Conservation (phyloP, 768 basidiomycete species). For the Macrocybe gigantea region DNA sequence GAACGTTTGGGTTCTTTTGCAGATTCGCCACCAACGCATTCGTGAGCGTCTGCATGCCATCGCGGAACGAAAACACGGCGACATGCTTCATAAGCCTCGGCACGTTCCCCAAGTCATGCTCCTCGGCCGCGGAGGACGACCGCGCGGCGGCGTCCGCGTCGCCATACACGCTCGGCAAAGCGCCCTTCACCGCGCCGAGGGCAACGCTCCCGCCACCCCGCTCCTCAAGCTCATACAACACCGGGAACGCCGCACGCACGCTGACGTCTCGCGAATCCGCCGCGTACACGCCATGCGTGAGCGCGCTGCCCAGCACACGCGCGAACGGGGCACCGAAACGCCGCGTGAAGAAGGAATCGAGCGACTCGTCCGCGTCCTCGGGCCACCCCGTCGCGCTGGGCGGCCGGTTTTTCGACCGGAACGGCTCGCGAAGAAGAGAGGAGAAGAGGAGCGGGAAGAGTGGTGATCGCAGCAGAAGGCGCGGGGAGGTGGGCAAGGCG, state of each 20-base stretch:
- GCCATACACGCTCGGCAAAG: slow-evolving; percentile 20
- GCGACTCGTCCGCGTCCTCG: slow-evolving; percentile 58
- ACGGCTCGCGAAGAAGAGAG: slow-evolving; percentile 53
- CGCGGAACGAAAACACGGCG: slow-evolving; percentile 76
- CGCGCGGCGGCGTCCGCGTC: slow-evolving; percentile 5
- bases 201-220: slow-evolving; percentile 60
- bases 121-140: too few relatives aligned
- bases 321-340: slow-evolving; percentile 74
- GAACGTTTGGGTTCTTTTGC: slow-evolving; percentile 46
- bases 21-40: slow-evolving; percentile 47
- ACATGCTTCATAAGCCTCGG: slow-evolving; percentile 43
- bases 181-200: slow-evolving; percentile 37
- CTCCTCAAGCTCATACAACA: slow-evolving; percentile 65
- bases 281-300: slow-evolving; percentile 93
- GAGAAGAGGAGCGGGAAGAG: slow-evolving; percentile 42
- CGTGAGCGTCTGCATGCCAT: slow-evolving; percentile 70
- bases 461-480: slow-evolving; percentile 32
- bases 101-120: slow-evolving; percentile 46
- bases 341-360: slow-evolving; percentile 71
- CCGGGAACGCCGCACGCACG: slow-evolving; percentile 71
- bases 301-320: slow-evolving; percentile 66
- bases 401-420: slow-evolving; percentile 39
- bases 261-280: slow-evolving; percentile 74
- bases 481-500: slow-evolving; percentile 36
- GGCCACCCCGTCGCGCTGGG: slow-evolving; percentile 5